Base-by-base conservation (phyloP, 2,329 filamentous ascomycete genomes). In the Cytospora leucostoma region DNA sequence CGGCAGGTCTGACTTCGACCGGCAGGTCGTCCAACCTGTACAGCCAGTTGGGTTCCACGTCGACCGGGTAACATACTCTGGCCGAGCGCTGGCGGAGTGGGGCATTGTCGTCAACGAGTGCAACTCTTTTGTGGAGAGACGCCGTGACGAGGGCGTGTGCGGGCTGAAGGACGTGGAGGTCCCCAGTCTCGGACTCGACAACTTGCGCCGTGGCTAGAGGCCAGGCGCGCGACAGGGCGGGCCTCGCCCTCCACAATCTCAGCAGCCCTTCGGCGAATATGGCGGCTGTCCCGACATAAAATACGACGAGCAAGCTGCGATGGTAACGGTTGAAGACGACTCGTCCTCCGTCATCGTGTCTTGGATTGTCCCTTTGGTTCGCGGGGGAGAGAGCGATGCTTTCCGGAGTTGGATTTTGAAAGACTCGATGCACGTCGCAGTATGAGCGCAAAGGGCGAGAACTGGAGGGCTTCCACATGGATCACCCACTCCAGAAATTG, bases 11-110 rank as follows among this genome's bases (percentile, higher is more conserved):
- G 73, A 78, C 64, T 65, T 73, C n/a, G 67, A 62, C 38, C 55
- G 62, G 17, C 65, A 67, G 5, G 54, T 78, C 19, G 74, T 79
- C n/a, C 73, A 75, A 38, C 78, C 83, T 0, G 67, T 77, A 38
- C 77, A 81, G 67, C 84, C 84, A 0, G 71, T 69, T 1, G 82
- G 82, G 6, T 67, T 77, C 1, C 81, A 76, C 60, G 74, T 74
- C 15, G 75, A 76, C 53, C 80, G 80, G 33, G 78, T 81, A 10
- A 84, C 84, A 56, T 90, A 94, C 73, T 80, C 84, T 3, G 91
- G 91, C 1, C 82, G 90, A 21, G 88, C 91, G 0, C 79, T 95
- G 52, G 90, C 90, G 0, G 91, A 95, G 74, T 95, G 91, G 91
- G 81, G 82, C 21, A 78, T 91, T 19, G 84, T 94, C 21, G 86